phyloP scores from a whole-genome alignment of 176 grass and related monocot genomes.

The Bonia amplexicaulis region DNA sequence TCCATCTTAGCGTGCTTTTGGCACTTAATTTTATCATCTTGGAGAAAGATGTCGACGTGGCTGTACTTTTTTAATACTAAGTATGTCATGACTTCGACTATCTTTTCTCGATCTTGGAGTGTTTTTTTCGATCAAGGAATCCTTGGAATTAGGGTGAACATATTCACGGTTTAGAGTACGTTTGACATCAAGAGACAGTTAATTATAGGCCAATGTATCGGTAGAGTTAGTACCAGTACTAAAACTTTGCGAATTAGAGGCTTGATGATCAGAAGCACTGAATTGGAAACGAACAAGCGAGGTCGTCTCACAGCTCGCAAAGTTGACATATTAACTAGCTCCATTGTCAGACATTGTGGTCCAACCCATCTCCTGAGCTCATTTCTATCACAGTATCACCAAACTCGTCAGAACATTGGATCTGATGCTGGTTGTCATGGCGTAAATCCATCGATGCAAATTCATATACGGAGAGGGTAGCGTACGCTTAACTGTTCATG shows the following conservation, averaged over 20 bases:
- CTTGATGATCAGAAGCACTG: not conserved
- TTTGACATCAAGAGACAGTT: not conserved
- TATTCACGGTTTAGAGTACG: not conserved
- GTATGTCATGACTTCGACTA: not conserved
- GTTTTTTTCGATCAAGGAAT: not conserved
- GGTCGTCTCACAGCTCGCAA: not conserved
- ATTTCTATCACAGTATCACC: too few relatives aligned
- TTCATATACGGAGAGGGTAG: too few relatives aligned
- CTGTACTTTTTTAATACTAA: not conserved
- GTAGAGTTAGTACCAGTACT: not conserved
- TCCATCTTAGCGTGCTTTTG: not conserved
- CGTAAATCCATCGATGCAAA: too few relatives aligned
- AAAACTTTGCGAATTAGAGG: not conserved
- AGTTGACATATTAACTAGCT: not conserved
- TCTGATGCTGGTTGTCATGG: too few relatives aligned
- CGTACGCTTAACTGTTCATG: not conserved
- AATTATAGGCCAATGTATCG: not conserved
- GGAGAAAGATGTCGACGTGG: not conserved
- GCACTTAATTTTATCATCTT: not conserved
- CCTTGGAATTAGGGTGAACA: not conserved
- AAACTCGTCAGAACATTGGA: not conserved
- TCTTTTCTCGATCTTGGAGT: not conserved
- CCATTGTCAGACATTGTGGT: not conserved
- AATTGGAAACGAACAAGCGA: not conserved
- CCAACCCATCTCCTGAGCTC: not conserved